These are phyloP conservation scores for Chenopodium quinoa DNA, from an alignment of 148 eudicot species.

Conservation along the genomic window DNA sequence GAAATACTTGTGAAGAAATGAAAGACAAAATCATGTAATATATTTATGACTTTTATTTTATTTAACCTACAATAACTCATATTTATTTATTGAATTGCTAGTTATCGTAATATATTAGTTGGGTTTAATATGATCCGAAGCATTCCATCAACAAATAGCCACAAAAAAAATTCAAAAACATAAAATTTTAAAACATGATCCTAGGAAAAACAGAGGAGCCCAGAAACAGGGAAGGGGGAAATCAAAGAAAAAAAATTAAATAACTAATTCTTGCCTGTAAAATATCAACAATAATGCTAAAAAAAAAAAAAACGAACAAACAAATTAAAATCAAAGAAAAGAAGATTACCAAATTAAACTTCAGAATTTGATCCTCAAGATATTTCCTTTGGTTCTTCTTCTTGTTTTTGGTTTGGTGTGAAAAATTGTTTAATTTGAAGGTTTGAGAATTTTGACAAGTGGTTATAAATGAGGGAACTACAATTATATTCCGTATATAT, in stretches of 20 bases:
- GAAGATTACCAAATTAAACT: conserved; percentile 1
- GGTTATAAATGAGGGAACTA: not conserved
- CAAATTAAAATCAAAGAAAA: not conserved
- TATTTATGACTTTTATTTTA: not conserved
- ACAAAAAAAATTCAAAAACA: not conserved
- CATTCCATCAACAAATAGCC: not conserved
- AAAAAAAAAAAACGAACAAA: not conserved
- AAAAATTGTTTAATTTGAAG: not conserved
- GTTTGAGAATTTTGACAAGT: not conserved
- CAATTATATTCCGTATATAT: not conserved
- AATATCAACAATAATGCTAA: too few species aligned
- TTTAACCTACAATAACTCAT: too few species aligned
- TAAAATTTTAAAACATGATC: not conserved
- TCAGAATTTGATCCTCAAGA: not conserved
- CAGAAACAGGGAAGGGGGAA: not conserved
- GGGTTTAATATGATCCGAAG: not conserved
- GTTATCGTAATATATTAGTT: too few species aligned
- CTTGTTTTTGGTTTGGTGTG: not conserved
- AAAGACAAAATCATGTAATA: not conserved
- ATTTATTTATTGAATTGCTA: too few species aligned
- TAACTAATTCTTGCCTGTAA: not conserved
- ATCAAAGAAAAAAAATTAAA: not conserved
- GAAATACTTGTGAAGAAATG: not conserved
- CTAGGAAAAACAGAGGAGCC: not conserved
- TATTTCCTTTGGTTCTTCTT: not conserved